These are phyloP conservation scores for Phialophora macrospora DNA, from an alignment of 2,329 filamentous ascomycete genomes.

Conservation along the genomic window DNA sequence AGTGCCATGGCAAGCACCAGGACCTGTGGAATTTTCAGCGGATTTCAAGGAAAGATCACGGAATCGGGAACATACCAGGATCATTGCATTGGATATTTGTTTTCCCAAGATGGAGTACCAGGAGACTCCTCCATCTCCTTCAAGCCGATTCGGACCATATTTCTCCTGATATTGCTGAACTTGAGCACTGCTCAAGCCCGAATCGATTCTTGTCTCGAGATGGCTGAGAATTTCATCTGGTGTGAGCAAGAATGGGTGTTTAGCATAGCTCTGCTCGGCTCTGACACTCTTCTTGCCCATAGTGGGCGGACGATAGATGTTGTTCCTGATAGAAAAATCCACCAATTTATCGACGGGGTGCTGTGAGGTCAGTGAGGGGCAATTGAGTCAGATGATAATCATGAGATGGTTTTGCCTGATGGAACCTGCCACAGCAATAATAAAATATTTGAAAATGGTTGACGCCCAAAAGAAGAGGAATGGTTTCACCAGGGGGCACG, in stretches of 20 bases:
- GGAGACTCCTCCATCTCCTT: slow-evolving; percentile 52
- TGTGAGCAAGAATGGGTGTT: slow-evolving; percentile 45
- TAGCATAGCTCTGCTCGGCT: slow-evolving; percentile 41
- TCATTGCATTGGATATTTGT: slow-evolving; percentile 62
- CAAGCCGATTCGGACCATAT: slow-evolving; percentile 58
- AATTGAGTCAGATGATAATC: neutral
- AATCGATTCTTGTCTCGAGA: slow-evolving; percentile 54
- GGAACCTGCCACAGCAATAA: slow-evolving; percentile 2
- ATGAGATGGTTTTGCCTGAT: neutral
- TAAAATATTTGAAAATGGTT: neutral
- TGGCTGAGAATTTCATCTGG: slow-evolving; percentile 50
- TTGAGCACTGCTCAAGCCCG: slow-evolving; percentile 53
- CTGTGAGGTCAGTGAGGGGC: neutral
- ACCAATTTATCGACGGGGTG: neutral
- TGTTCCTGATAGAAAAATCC: neutral
- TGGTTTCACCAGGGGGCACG: neutral
- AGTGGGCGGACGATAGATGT: slow-evolving; percentile 12
- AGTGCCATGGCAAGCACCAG: slow-evolving; percentile 75
- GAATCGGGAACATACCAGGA: slow-evolving; percentile 48
- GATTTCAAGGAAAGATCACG: slow-evolving; percentile 19
- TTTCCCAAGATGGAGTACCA: slow-evolving; percentile 57
- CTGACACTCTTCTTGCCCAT: slow-evolving; percentile 33
- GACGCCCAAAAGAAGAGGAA: neutral
- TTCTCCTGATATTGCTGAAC: slow-evolving; percentile 52
- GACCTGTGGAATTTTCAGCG: slow-evolving; percentile 28